phyloP scores from a whole-genome alignment of 129 eudicot species.

The Arctium lappa region DNA sequence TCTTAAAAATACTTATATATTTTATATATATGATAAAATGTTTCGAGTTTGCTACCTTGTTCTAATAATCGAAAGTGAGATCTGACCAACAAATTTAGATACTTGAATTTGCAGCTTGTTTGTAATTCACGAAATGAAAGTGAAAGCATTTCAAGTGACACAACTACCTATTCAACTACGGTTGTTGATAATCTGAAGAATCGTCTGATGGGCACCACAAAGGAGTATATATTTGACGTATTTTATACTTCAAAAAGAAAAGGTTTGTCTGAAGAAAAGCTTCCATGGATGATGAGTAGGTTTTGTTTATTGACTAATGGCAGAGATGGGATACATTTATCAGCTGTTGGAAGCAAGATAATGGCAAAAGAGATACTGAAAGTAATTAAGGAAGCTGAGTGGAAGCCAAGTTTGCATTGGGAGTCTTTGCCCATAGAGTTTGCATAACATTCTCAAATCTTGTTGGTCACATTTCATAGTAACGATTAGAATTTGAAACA shows the following conservation, averaged over 20 bases:
- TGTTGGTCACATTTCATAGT: background rate
- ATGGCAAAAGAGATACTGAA: conserved; percentile 59
- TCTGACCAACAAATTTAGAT: too few relatives aligned
- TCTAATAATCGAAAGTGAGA: background rate
- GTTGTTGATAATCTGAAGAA: conserved; percentile 86
- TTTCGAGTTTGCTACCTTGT: background rate
- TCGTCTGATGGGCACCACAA: conserved; percentile 77
- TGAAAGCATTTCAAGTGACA: conserved; percentile 28
- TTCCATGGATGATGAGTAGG: too few relatives aligned
- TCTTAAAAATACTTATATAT: background rate
- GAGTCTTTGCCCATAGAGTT: conserved; percentile 49
- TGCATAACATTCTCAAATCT: conserved; percentile 1
- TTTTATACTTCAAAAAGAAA: too few relatives aligned
- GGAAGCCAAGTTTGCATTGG: conserved; percentile 76
- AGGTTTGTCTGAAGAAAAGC: too few relatives aligned
- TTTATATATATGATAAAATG: too few relatives aligned
- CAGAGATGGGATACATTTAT: conserved; percentile 74
- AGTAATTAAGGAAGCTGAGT: conserved; percentile 41
- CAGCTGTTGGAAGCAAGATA: conserved; percentile 53
- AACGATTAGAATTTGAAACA: background rate
- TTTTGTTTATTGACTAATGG: too few relatives aligned
- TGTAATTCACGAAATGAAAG: conserved; percentile 60
- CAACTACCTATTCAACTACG: conserved; percentile 74
- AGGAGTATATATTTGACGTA: too few relatives aligned
- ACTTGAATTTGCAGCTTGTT: conserved; percentile 66